Evolutionary conservation across 306 rosid genomes (phyloP).

Genomic region (Glycine latifolia): DNA sequence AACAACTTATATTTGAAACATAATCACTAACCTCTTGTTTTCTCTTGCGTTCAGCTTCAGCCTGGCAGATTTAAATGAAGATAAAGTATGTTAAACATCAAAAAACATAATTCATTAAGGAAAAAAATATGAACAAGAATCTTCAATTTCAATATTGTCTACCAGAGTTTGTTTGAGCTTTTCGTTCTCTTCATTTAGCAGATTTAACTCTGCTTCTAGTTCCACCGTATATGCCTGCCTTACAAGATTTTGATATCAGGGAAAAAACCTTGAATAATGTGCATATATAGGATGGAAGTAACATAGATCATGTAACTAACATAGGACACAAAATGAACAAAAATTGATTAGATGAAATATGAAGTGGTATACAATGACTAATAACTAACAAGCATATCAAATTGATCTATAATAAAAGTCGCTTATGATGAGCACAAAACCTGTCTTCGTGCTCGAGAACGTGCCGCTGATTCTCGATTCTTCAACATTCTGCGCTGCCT

Average conservation of each 20-base stretch:
- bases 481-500: slow-evolving; percentile 86
- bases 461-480: slow-evolving; percentile 86
- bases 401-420: not conserved
- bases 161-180: slow-evolving; percentile 70
- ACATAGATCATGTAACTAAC: too few relatives aligned
- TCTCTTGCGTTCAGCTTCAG: slow-evolving; percentile 62
- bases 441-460: slow-evolving; percentile 86
- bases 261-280: not conserved
- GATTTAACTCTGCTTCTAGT: slow-evolving; percentile 70
- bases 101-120: not conserved
- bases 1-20: not conserved
- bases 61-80: slow-evolving; percentile 51
- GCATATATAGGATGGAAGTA: too few relatives aligned
- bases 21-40: slow-evolving; percentile 55
- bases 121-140: not conserved
- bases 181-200: slow-evolving; percentile 66
- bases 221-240: slow-evolving; percentile 82
- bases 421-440: slow-evolving; percentile 40
- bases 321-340: too few relatives aligned
- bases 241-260: slow-evolving; percentile 1
- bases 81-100: slow-evolving; percentile 16
- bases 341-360: too few relatives aligned
- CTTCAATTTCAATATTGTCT: slow-evolving; percentile 34
- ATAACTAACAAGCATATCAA: slow-evolving; percentile 2
- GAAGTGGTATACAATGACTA: too few relatives aligned